Evolutionary conservation across 2,329 filamentous ascomycete genomes (phyloP).

Genomic region (Colletotrichum filicis): DNA sequence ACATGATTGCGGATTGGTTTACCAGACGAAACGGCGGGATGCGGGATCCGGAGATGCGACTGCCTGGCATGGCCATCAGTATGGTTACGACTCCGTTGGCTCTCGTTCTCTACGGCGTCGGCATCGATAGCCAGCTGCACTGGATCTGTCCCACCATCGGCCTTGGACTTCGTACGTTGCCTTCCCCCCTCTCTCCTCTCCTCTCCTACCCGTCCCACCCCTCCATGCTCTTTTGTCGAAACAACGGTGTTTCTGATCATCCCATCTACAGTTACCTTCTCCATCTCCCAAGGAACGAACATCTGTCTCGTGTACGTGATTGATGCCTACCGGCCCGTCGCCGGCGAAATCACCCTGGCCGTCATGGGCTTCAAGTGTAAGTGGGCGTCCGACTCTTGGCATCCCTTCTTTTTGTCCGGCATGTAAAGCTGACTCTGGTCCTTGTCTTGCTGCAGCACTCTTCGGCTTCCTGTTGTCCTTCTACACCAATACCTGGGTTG

Average conservation of each 20-base stretch:
- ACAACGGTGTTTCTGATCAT: constrained; percentile 14
- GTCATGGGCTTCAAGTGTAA: constrained; percentile 66
- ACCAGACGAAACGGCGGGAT: constrained; percentile 65
- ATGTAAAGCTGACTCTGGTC: constrained; percentile 20
- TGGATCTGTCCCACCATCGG: constrained; percentile 68
- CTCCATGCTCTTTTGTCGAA: background rate
- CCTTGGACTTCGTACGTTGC: constrained; percentile 59
- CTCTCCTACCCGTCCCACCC: too few relatives aligned
- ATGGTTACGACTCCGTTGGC: constrained; percentile 60
- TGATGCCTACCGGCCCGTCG: constrained; percentile 67
- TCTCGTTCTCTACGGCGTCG: constrained; percentile 58
- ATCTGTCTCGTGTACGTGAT: constrained; percentile 67
- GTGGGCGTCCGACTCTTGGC: constrained; percentile 34
- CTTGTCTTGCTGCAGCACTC: constrained; percentile 46
- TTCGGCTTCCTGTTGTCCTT: constrained; percentile 70
- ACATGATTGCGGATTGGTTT: constrained; percentile 59
- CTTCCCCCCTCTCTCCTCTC: too few relatives aligned
- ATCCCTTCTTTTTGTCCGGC: background rate
- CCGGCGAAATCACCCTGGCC: constrained; percentile 65
- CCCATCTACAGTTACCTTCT: constrained; percentile 58
- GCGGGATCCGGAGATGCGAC: constrained; percentile 69
- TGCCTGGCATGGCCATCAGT: constrained; percentile 63
- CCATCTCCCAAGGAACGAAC: constrained; percentile 66
- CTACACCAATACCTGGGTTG: constrained; percentile 70
- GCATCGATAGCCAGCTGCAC: constrained; percentile 56